Base-by-base conservation (phyloP, 176 grass and related monocot species). In the Oryza officinalis region DNA sequence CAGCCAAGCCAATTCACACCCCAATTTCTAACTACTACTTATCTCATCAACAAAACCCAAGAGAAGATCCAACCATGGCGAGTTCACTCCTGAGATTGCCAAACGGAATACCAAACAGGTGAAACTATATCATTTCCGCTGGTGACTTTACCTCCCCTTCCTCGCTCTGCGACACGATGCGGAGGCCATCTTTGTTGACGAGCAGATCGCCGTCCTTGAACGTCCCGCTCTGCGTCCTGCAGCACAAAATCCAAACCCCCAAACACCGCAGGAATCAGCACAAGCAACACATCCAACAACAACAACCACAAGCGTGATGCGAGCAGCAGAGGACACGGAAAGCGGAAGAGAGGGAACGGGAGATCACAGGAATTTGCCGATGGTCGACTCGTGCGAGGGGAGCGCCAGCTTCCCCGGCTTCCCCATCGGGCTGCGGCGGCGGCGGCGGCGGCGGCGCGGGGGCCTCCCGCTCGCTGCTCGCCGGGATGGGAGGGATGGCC, bases 141-240 rank as follows among this genome's bases (percentile, higher is more conserved):
- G 77, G 52, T 38, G 5, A 8, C 52, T 30, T 89, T 95, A 97
- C 95, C 90, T 88, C 91, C 63, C 63, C 93, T 80, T 88, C 93
- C 85, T 96, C 91, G 67, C 76, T 88, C 40, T 86, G 89, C 26
- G 97, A 87, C 65, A 99, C 87, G 82, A 99, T 96, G 76, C 97
- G 91, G 38, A 99, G 93, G 17, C 97, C 97, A 27, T 99, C 91
- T 92, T 96, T 96, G 81, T 96, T 99, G 72, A 99, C 97, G 71
- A 91, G 93, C 83, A 99, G 84, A 65, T 99, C 97, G 26, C 97
- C 97, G 75, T 96, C 93, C 88, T 81, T 99, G 78, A 99, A 99
- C 49, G 97, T 99, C 31, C 97, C 97, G 86, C 97, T 99, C 47
- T 94, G 88, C 80, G 97, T 99, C 83, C 97, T 99, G 59, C 15